Evolutionary conservation across 1,284 basidiomycete species (phyloP).

Genomic region (Meira nashicola): DNA sequence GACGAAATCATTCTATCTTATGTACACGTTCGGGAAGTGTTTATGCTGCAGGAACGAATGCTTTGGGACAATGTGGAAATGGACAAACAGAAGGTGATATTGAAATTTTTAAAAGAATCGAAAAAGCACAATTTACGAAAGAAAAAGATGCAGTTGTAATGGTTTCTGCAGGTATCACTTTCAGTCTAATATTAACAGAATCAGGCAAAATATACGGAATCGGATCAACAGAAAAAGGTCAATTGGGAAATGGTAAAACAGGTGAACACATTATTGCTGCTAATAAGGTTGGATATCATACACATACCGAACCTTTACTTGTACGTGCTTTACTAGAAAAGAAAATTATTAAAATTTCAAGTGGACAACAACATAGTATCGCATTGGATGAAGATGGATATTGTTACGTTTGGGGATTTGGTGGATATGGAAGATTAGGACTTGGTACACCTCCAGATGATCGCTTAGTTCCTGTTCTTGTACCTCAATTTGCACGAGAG

Average conservation of each 20-base stretch:
- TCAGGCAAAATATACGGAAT: slow-evolving; percentile 79
- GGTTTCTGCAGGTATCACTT: slow-evolving; percentile 74
- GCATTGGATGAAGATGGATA: slow-evolving; percentile 69
- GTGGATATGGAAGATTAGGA: slow-evolving; percentile 56
- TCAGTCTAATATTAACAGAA: slow-evolving; percentile 74
- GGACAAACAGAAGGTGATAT: slow-evolving; percentile 59
- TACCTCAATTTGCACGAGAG: slow-evolving; percentile 53
- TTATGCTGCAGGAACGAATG: slow-evolving; percentile 79
- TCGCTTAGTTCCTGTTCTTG: slow-evolving; percentile 52
- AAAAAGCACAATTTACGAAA: slow-evolving; percentile 56
- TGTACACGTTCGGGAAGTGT: slow-evolving; percentile 74
- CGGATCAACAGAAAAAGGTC: slow-evolving; percentile 86
- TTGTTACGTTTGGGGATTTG: slow-evolving; percentile 63
- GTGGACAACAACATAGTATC: slow-evolving; percentile 78
- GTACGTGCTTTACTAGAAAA: slow-evolving; percentile 67
- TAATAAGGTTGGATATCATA: slow-evolving; percentile 74
- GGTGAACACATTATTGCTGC: slow-evolving; percentile 80
- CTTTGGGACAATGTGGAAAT: slow-evolving; percentile 78
- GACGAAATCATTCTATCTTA: slow-evolving; percentile 74
- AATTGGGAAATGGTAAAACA: slow-evolving; percentile 82
- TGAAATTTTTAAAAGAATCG: slow-evolving; percentile 63
- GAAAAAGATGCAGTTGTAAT: slow-evolving; percentile 64
- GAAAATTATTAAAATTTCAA: slow-evolving; percentile 73
- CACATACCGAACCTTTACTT: slow-evolving; percentile 68
- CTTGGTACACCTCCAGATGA: slow-evolving; percentile 64